Evolutionary conservation across 2,329 filamentous ascomycete genomes (phyloP), one percentile per base, ranked within the genome.

Genomic region (Mariannaea elegans): DNA sequence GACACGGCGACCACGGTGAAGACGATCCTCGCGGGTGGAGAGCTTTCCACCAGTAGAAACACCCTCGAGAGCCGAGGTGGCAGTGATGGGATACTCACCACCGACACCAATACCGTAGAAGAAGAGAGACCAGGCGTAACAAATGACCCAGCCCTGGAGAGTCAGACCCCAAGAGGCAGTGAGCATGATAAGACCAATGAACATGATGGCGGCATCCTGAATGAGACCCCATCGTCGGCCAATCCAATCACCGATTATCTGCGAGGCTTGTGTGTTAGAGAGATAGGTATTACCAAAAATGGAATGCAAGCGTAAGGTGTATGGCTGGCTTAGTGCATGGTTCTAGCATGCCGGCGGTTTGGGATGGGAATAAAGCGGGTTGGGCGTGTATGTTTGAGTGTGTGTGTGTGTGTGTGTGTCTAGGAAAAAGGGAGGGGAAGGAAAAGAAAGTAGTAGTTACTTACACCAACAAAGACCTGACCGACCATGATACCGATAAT

Each of bases 1-100:
- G 75, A 97, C 94, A 78, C 97, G 97, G 73, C 94, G 92, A 65
- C 94, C 94, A 79, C 94, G 93, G 81, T 98, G 94, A 52, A 98
- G 88, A 75, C 94, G 92, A 76, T 98, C 94, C 53, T 97, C 93
- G 63, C 90, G 90, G 59, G 93, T 97, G 7, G 94, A 97, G 53
- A 97, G 80, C 76, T 90, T 94, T 63, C 94, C 94, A 34, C 92
- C 80, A n/a, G 91, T 88, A 44, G 94, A 90, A 14, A 92, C 90
- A 72, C 94, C 93, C 76, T 97, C 93, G 88, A 98, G 97, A 61
- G 93, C 94, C 8, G 92, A 93, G 12, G 94, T 97, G 16, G 94
- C 94, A 31, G 94, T 98, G 85, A 97, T 97, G 64, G 94, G 94
- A 74, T 98, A 97, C 79, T 97, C 94, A 68, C 93, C 93, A 70